These are phyloP conservation scores for Elsinoe arachidis DNA, from an alignment of 2,329 filamentous ascomycete genomes.

Conservation along the genomic window DNA sequence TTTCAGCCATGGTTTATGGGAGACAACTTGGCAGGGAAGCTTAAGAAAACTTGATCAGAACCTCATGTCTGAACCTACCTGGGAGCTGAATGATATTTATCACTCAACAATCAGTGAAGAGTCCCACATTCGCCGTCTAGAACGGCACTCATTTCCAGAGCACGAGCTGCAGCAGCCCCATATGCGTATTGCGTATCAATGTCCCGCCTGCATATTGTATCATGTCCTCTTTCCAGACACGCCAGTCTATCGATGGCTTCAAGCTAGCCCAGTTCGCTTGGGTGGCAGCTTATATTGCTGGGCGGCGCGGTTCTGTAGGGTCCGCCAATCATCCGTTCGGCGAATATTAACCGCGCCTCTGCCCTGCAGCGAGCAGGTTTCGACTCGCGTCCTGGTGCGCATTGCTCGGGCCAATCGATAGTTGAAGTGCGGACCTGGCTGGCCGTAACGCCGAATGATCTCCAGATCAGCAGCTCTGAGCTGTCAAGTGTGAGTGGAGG, in stretches of 20 bases:
- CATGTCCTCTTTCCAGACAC: background rate
- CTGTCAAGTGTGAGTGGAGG: background rate
- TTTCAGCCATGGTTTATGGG: background rate
- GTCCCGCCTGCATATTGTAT: background rate
- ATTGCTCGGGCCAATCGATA: background rate
- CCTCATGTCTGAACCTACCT: background rate
- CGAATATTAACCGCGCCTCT: conserved; percentile 5
- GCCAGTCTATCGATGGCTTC: background rate
- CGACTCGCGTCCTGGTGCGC: background rate
- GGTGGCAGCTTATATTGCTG: conserved; percentile 6
- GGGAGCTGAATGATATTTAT: conserved; percentile 3
- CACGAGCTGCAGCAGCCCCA: conserved; percentile 1
- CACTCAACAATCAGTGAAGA: background rate
- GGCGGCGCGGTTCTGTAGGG: background rate
- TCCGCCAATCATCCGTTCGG: conserved; percentile 10
- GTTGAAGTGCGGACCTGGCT: background rate
- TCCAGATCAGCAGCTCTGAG: background rate
- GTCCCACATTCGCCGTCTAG: background rate
- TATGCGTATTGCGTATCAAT: background rate
- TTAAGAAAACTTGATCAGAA: conserved; percentile 8
- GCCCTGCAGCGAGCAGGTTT: conserved; percentile 4
- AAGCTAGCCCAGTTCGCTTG: background rate
- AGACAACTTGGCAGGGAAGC: conserved; percentile 6
- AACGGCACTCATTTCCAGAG: conserved; percentile 9
- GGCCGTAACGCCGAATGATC: background rate